These are phyloP conservation scores for Alternaria sp. DNA, from an alignment of 2,329 filamentous ascomycete species.

Conservation along the genomic window DNA sequence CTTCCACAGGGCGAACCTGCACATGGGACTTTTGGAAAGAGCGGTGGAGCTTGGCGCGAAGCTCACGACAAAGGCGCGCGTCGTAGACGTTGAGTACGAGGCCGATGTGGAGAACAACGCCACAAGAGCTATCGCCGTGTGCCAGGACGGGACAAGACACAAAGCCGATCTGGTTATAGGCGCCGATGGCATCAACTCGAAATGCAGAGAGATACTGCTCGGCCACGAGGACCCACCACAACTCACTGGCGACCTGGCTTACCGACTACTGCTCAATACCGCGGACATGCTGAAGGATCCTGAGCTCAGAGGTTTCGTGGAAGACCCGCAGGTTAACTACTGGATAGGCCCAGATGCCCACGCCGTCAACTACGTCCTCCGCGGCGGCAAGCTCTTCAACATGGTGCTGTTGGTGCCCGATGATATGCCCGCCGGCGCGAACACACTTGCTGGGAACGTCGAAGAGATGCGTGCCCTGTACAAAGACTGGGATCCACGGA, in stretches of 20 bases:
- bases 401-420: conserved; percentile 60
- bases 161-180: conserved; percentile 56
- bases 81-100: conserved; percentile 51
- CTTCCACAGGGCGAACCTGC: conserved; percentile 62
- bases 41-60: conserved; percentile 57
- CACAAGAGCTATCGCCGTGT: conserved; percentile 50
- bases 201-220: conserved; percentile 54
- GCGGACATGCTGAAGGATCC: conserved; percentile 56
- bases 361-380: conserved; percentile 58
- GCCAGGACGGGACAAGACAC: conserved; percentile 47
- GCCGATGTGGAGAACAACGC: conserved; percentile 17
- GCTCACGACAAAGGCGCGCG: conserved; percentile 54
- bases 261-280: conserved; percentile 56
- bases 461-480: conserved; percentile 62
- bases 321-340: conserved; percentile 59
- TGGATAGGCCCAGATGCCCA: conserved; percentile 61
- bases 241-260: conserved; percentile 59
- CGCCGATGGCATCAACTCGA: conserved; percentile 57
- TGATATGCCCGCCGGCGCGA: conserved; percentile 55
- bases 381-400: conserved; percentile 58
- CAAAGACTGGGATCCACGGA: conserved; percentile 63
- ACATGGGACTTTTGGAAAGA: conserved; percentile 55
- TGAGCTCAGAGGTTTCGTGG: conserved; percentile 54
- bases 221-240: conserved; percentile 55
- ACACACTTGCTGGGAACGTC: conserved; percentile 58